Evolutionary conservation across 768 basidiomycete species (phyloP), one percentile per base, ranked within the genome.

Genomic region (Agaricus blazei): DNA sequence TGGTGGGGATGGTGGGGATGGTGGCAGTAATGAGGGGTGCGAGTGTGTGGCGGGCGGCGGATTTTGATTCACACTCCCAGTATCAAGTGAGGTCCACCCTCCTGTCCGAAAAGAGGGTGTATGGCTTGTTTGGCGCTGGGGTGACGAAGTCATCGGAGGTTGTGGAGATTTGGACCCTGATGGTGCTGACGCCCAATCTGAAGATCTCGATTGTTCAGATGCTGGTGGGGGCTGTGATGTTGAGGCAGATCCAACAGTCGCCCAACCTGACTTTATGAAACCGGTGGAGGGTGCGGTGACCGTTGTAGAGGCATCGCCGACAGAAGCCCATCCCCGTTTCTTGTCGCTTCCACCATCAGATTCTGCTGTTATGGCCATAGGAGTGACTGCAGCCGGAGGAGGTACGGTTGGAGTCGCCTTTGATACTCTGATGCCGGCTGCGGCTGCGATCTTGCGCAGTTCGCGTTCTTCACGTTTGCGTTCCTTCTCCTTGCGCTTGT

Each of bases 401-500:
- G 42, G 56, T 36, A 56, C 51, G 34, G 49, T 28, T 28, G 60
- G 41, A 26, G 53, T n/a, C 14, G 59, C 67, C 64, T 79, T 82
- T 8, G 76, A 61, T 70, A 92, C 82, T 68, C 79, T 88, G 65
- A 93, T 82, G 3, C 91, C 91, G 38, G 81, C 84, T 0, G 91
- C 91, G 49, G 84, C 87, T 6, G 91, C 91, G 29, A 92, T 82
- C 68, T 91, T 91, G 54, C 88, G 75, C 26, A 93, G 75, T 63
- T 92, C 89, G 67, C 87, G 91, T 67, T 92, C 90, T 68, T 93
- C 90, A 38, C 90, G 78, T 66, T 84, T 89, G 4, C 87, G 79
- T 65, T 93, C 90, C 68, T 93, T 92, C 71, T 92, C 90, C 63
- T 88, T 89, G 48, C 87, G 80, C 62, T 78, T 87, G 58, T 89